These are phyloP conservation scores for Pleurotus eryngii DNA, from an alignment of 768 basidiomycete species.

Conservation along the genomic window DNA sequence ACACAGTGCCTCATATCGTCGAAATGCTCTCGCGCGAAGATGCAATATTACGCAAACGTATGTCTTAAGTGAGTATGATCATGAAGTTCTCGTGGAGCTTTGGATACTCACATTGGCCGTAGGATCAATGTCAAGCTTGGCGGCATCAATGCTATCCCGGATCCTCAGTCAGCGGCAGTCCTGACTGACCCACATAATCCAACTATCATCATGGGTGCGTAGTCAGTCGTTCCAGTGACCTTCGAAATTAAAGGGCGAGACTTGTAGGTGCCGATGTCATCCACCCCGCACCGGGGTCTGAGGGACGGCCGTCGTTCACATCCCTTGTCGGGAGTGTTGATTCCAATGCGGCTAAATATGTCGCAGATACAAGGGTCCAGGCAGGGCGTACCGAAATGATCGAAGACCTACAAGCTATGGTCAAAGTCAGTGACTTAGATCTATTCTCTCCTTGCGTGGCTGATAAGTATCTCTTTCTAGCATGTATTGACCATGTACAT, in stretches of 20 bases:
- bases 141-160: constrained; percentile 78
- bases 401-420: constrained; percentile 64
- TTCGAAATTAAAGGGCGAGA: neutral
- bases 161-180: constrained; percentile 58
- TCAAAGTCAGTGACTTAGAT: constrained; percentile 34
- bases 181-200: constrained; percentile 70
- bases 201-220: constrained; percentile 72
- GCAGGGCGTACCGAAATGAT: constrained; percentile 74
- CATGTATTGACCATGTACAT: constrained; percentile 55
- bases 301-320: constrained; percentile 79
- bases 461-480: constrained; percentile 24
- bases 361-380: constrained; percentile 61
- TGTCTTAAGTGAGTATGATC: constrained; percentile 59
- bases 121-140: constrained; percentile 85
- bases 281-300: constrained; percentile 79
- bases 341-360: constrained; percentile 70
- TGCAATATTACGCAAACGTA: constrained; percentile 81
- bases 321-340: constrained; percentile 81
- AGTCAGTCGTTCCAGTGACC: neutral
- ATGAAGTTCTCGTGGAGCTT: neutral
- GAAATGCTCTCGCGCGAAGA: constrained; percentile 65
- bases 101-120: neutral
- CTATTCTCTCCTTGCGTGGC: neutral
- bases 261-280: constrained; percentile 73
- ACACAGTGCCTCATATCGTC: constrained; percentile 73